These are phyloP conservation scores for Spathaspora arborariae DNA, from an alignment of 805 yeast species.

Conservation along the genomic window DNA sequence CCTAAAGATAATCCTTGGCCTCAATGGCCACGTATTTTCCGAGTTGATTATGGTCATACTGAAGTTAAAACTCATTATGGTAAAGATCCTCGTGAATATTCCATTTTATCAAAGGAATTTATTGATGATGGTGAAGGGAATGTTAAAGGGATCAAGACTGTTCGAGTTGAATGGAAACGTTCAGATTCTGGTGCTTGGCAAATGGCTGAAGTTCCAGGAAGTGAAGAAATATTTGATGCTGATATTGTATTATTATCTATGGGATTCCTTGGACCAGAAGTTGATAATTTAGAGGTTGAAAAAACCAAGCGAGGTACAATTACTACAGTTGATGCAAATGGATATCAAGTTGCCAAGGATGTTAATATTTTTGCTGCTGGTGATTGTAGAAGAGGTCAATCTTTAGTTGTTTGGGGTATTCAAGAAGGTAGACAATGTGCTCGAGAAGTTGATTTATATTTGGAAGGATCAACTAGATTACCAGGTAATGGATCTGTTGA, in stretches of 20 bases:
- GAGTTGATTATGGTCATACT: slow-evolving; percentile 96
- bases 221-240: slow-evolving; percentile 92
- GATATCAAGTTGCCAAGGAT: slow-evolving; percentile 60
- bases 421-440: slow-evolving; percentile 99
- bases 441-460: slow-evolving; percentile 76
- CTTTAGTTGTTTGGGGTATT: slow-evolving; percentile 98
- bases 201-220: slow-evolving; percentile 95
- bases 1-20: slow-evolving; percentile 99
- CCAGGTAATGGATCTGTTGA: slow-evolving; percentile 95
- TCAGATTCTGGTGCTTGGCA: slow-evolving; percentile 97
- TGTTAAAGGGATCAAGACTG: slow-evolving; percentile 92
- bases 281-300: slow-evolving; percentile 63
- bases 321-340: slow-evolving; percentile 53
- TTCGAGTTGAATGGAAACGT: slow-evolving; percentile 96
- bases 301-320: slow-evolving; percentile 86
- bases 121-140: slow-evolving; percentile 93
- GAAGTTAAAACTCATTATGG: slow-evolving; percentile 95
- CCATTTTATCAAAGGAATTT: slow-evolving; percentile 92
- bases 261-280: slow-evolving; percentile 98
- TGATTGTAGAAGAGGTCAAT: slow-evolving; percentile 98
- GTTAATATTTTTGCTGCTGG: slow-evolving; percentile 91
- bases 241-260: slow-evolving; percentile 90
- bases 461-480: slow-evolving; percentile 75
- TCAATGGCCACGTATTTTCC: slow-evolving; percentile 97
- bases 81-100: slow-evolving; percentile 95